A percentile compares a stretch with the other conserved stretches of the same genome.
Conservation (phyloP, 768 basidiomycete species). For the Tricholoma flavovirens region DNA sequence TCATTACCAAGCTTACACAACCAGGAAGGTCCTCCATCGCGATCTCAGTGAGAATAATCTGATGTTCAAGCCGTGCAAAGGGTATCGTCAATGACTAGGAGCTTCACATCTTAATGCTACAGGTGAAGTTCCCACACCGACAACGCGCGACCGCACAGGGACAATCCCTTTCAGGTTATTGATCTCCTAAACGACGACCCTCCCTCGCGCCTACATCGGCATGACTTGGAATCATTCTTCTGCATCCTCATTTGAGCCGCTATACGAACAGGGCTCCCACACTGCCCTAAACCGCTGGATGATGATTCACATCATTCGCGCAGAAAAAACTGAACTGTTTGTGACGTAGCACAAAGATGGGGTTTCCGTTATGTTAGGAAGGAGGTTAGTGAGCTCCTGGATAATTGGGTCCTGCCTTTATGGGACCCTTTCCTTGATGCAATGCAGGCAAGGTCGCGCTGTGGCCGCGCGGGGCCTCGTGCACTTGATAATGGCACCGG, state of each 20-base stretch:
- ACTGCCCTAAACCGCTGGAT: not conserved
- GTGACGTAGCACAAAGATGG: not conserved
- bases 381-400: conserved; percentile 2
- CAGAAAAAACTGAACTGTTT: not conserved
- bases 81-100: not conserved
- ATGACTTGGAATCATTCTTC: conserved; percentile 10
- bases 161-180: conserved; percentile 24
- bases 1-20: too few relatives aligned
- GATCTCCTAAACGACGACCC: not conserved
- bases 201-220: conserved; percentile 1
- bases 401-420: conserved; percentile 12
- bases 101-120: conserved; percentile 9
- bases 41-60: conserved; percentile 6
- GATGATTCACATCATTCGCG: not conserved
- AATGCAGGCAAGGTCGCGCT: not conserved
- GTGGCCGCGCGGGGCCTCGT: not conserved
- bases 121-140: conserved; percentile 1
- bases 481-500: not conserved
- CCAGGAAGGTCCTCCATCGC: conserved; percentile 20
- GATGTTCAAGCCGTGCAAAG: too few relatives aligned
- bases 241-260: conserved; percentile 7
- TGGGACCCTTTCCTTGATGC: not conserved
- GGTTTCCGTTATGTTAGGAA: not conserved
- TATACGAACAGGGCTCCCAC: not conserved
- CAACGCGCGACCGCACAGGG: conserved; percentile 20